Conservation (phyloP, 2,329 filamentous ascomycete species). For the Karstenula rhodostoma region DNA sequence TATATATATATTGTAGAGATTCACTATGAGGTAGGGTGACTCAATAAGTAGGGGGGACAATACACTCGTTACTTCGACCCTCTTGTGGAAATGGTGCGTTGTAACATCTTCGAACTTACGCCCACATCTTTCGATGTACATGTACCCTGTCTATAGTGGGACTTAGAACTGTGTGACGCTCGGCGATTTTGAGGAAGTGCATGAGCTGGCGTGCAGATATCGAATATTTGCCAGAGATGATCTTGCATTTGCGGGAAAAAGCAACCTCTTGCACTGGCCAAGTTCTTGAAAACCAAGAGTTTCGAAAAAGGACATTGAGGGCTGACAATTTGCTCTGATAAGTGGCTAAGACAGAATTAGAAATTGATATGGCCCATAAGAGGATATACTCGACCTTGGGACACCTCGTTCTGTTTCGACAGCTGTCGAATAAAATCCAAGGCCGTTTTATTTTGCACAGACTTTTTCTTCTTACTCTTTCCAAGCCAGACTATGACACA, state of each 20-base stretch:
- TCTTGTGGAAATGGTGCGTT: neutral
- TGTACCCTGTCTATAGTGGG: constrained; percentile 1
- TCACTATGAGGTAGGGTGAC: no score
- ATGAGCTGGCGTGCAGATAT: constrained; percentile 7
- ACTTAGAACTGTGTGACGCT: neutral
- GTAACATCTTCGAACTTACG: neutral
- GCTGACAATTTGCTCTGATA: neutral
- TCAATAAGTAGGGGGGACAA: no score
- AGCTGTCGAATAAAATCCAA: constrained; percentile 4
- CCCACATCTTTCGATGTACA: constrained; percentile 13
- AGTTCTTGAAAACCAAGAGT: constrained; percentile 7
- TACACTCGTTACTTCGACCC: no score
- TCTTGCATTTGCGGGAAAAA: constrained; percentile 1
- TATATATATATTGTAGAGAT: no score
- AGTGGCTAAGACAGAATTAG: neutral
- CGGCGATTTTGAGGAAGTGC: constrained; percentile 1
- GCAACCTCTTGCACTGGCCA: constrained; percentile 16
- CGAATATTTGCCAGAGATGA: neutral
- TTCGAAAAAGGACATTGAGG: neutral
- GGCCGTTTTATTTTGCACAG: neutral
- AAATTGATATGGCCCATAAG: no score
- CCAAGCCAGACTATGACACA: constrained; percentile 16
- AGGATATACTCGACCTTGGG: neutral
- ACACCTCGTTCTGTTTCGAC: neutral
- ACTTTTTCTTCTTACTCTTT: neutral